phyloP scores from a whole-genome alignment of 2,329 filamentous ascomycete species.

The Sclerotinia borealis region DNA sequence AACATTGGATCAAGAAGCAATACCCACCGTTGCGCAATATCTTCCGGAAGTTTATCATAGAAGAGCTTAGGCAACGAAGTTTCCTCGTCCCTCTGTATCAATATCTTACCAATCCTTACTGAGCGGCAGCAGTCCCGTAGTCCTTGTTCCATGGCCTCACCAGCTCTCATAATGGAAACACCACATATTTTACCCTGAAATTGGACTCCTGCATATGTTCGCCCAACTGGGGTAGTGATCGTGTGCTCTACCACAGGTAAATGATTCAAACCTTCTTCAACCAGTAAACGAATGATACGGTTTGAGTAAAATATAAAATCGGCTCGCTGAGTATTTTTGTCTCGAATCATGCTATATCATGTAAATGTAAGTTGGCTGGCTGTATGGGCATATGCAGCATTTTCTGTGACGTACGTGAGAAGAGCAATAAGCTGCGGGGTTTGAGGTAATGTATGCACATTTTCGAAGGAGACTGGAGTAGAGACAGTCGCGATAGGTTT shows the following conservation, averaged over 20 bases:
- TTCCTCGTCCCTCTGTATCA: constrained; percentile 96
- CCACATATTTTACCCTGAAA: constrained; percentile 99
- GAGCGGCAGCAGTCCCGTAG: constrained; percentile 93
- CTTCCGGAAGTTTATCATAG: constrained; percentile 94
- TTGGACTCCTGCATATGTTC: constrained; percentile 81
- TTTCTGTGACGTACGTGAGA: constrained; percentile 66
- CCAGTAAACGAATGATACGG: constrained; percentile 89
- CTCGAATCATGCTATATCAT: constrained; percentile 77
- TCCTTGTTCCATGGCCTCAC: constrained; percentile 97
- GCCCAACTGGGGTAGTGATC: constrained; percentile 86
- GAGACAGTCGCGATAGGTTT: constrained; percentile 89
- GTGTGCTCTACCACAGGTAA: constrained; percentile 83
- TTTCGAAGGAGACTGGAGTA: constrained; percentile 70
- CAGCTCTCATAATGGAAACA: constrained; percentile 96
- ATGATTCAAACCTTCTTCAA: constrained; percentile 96
- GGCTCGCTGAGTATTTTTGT: constrained; percentile 80
- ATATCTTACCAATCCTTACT: constrained; percentile 96
- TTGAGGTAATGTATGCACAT: constrained; percentile 84
- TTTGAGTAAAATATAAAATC: constrained; percentile 99
- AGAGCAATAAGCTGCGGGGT: constrained; percentile 96
- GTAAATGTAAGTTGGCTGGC: constrained; percentile 12
- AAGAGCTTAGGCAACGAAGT: constrained; percentile 88
- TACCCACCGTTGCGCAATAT: constrained; percentile 90
- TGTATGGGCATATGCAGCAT: neutral
- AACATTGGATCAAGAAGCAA: constrained; percentile 97